phyloP scores from a whole-genome alignment of 2,329 filamentous ascomycete species.

The Rutstroemia sydowiana region DNA sequence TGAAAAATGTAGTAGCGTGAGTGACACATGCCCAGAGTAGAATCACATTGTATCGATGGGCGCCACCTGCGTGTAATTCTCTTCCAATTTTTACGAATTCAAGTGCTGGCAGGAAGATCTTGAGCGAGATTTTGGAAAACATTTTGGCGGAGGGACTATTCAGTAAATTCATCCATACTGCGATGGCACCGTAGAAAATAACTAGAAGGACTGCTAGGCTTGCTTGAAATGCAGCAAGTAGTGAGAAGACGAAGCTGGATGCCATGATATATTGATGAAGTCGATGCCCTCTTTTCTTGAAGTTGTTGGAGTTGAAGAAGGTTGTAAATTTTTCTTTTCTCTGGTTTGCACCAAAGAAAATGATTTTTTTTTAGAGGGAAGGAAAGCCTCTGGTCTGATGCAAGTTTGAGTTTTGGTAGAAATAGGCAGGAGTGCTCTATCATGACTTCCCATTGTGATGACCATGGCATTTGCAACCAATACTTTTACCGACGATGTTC shows the following conservation, averaged over 20 bases:
- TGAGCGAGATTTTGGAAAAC: slow-evolving; percentile 41
- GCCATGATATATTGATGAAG: neutral
- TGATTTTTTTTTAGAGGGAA: too few relatives aligned
- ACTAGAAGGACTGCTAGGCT: slow-evolving; percentile 41
- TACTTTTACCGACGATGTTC: too few relatives aligned
- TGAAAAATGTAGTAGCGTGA: slow-evolving; percentile 34
- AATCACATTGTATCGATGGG: slow-evolving; percentile 33
- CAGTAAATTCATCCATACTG: slow-evolving; percentile 35
- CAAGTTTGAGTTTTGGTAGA: too few relatives aligned
- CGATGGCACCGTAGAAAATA: slow-evolving; percentile 37
- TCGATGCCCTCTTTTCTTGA: too few relatives aligned
- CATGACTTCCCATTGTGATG: too few relatives aligned
- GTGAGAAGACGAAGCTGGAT: slow-evolving; percentile 32
- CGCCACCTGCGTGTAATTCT: slow-evolving; percentile 33
- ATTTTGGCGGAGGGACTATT: slow-evolving; percentile 32
- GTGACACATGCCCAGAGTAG: slow-evolving; percentile 36
- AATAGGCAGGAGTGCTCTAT: too few relatives aligned
- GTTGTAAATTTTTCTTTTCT: too few relatives aligned
- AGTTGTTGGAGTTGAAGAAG: too few relatives aligned
- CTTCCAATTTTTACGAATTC: slow-evolving; percentile 40
- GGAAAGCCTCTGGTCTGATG: too few relatives aligned
- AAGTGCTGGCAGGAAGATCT: slow-evolving; percentile 40
- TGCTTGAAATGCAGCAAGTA: slow-evolving; percentile 40
- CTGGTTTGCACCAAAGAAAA: too few relatives aligned
- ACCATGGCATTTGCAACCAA: too few relatives aligned